phyloP scores from a whole-genome alignment of 2,329 filamentous ascomycete genomes.

The Fragosphaeria purpurea region DNA sequence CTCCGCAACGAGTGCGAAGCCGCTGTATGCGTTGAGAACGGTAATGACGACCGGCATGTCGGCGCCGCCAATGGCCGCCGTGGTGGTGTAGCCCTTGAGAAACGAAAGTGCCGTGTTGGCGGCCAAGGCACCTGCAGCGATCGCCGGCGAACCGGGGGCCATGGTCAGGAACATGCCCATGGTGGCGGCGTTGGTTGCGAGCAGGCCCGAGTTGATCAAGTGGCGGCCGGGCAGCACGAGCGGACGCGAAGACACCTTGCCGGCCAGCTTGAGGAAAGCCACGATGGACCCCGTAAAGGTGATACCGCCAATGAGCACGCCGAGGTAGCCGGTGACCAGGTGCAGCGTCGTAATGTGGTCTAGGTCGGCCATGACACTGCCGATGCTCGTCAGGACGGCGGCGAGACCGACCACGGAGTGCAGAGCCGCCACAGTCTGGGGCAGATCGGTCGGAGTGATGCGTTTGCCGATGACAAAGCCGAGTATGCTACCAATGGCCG shows the following conservation, averaged over 20 bases:
- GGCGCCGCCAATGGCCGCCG: conserved; percentile 79
- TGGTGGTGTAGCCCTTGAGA: conserved; percentile 78
- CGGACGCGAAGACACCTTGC: conserved; percentile 70
- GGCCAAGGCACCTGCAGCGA: conserved; percentile 68
- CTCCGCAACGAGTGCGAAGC: conserved; percentile 81
- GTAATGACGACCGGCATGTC: conserved; percentile 92
- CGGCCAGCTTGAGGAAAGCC: conserved; percentile 78
- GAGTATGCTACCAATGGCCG: conserved; percentile 55
- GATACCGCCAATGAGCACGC: conserved; percentile 77
- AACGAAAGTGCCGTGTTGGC: conserved; percentile 73
- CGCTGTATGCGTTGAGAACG: conserved; percentile 82
- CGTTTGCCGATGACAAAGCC: conserved; percentile 71
- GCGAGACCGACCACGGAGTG: conserved; percentile 86
- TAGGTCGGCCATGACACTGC: conserved; percentile 69
- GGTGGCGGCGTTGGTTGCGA: conserved; percentile 68
- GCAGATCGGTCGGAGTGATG: conserved; percentile 79
- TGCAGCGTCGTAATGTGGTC: conserved; percentile 65
- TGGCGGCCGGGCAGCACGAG: conserved; percentile 65
- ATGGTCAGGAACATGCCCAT: conserved; percentile 77
- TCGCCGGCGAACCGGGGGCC: conserved; percentile 66
- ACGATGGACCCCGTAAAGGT: conserved; percentile 89
- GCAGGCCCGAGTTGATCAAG: conserved; percentile 60
- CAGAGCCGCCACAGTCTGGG: conserved; percentile 79
- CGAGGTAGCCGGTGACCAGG: conserved; percentile 76
- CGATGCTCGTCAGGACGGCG: conserved; percentile 79